Percentiles rank a stretch among this genome's conserved stretches.
phyloP scores from a whole-genome alignment of 305 asterid genomes.

The Andrographis paniculata region DNA sequence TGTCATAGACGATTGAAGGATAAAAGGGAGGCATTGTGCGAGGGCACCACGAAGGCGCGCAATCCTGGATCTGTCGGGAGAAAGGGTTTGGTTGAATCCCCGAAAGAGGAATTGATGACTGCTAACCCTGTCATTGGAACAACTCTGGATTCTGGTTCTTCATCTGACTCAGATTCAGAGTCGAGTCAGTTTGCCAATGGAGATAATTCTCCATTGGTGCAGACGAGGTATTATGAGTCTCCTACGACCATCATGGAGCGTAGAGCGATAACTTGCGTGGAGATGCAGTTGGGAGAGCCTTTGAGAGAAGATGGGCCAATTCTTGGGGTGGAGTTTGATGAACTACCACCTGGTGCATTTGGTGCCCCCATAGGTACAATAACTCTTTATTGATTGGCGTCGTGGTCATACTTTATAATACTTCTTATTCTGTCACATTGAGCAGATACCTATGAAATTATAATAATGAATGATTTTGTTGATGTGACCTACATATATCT shows the following conservation, averaged over 20 bases:
- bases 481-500: neutral
- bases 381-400: neutral
- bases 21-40: constrained; percentile 72
- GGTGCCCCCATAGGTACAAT: constrained; percentile 81
- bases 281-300: constrained; percentile 89
- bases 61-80: constrained; percentile 34
- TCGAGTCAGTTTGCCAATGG: constrained; percentile 65
- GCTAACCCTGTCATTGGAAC: constrained; percentile 48
- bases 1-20: constrained; percentile 96
- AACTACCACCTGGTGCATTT: constrained; percentile 97
- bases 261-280: constrained; percentile 75
- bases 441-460: neutral
- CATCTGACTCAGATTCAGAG: constrained; percentile 56
- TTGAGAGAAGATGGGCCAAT: constrained; percentile 80
- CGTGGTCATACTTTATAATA: neutral
- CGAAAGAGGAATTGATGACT: constrained; percentile 43
- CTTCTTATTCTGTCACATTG: neutral
- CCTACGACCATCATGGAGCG: constrained; percentile 59
- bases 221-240: constrained; percentile 57
- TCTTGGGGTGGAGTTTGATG: constrained; percentile 91
- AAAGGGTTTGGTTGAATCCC: constrained; percentile 43
- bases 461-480: neutral
- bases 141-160: constrained; percentile 57
- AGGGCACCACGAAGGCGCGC: constrained; percentile 46
- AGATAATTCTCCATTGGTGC: constrained; percentile 43